Conservation (phyloP, 1,139 yeast genomes). For the Protomyces inouyei region DNA sequence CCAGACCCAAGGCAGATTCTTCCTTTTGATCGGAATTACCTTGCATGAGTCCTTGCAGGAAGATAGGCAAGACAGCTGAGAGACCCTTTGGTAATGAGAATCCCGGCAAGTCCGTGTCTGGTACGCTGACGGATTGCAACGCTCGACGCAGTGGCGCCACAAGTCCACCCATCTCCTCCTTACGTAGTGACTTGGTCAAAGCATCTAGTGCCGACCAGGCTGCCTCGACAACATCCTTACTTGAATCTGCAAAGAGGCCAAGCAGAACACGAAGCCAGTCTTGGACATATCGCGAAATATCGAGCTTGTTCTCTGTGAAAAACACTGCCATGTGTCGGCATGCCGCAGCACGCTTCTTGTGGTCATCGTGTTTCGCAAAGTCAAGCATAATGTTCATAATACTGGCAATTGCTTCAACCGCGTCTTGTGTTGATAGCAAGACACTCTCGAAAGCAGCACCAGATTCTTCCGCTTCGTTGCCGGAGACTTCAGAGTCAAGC, state of each 20-base stretch:
- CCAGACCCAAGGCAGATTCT: slow-evolving; percentile 79
- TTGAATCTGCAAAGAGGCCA: slow-evolving; percentile 65
- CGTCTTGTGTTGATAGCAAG: slow-evolving; percentile 58
- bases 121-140: slow-evolving; percentile 58
- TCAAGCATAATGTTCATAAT: slow-evolving; percentile 74
- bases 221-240: slow-evolving; percentile 58
- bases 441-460: slow-evolving; percentile 59
- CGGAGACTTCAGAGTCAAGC: slow-evolving; percentile 64
- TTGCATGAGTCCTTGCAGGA: slow-evolving; percentile 92
- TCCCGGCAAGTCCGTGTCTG: slow-evolving; percentile 66
- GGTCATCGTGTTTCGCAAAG: slow-evolving; percentile 71
- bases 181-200: slow-evolving; percentile 57
- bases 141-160: slow-evolving; percentile 77
- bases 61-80: slow-evolving; percentile 78
- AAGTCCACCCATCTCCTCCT: slow-evolving; percentile 68
- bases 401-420: slow-evolving; percentile 79
- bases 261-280: slow-evolving; percentile 74
- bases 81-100: slow-evolving; percentile 83
- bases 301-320: slow-evolving; percentile 60
- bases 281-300: slow-evolving; percentile 65
- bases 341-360: slow-evolving; percentile 59
- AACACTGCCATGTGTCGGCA: slow-evolving; percentile 67
- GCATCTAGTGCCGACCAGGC: slow-evolving; percentile 66
- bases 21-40: slow-evolving; percentile 84
- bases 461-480: slow-evolving; percentile 46